phyloP scores from a whole-genome alignment of 306 rosid genomes.

The Phaseolus lunatus region DNA sequence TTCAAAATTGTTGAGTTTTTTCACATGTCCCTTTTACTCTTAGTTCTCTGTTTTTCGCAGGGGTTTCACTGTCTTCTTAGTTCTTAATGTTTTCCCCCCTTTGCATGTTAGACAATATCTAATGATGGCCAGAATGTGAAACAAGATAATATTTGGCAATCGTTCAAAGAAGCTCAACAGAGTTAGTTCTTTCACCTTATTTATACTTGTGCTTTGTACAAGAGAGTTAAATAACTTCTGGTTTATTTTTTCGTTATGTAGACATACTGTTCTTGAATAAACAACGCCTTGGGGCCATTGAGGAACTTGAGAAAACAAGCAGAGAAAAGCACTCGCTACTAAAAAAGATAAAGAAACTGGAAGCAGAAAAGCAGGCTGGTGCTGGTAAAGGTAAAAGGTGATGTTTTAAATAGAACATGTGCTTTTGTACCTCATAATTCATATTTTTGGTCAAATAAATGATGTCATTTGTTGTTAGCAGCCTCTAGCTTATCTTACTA shows the following conservation, averaged over 20 bases:
- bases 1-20: constrained; percentile 23
- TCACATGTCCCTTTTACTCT: constrained; percentile 17
- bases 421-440: constrained; percentile 24
- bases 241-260: constrained; percentile 40
- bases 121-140: constrained; percentile 50
- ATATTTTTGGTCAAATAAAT: constrained; percentile 25
- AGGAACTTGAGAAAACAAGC: constrained; percentile 63
- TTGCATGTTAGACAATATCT: constrained; percentile 49
- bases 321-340: constrained; percentile 62
- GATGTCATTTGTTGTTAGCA: constrained; percentile 19
- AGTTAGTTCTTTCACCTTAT: constrained; percentile 57
- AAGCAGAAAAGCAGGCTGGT: constrained; percentile 58
- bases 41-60: not conserved
- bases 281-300: constrained; percentile 67
- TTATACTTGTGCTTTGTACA: constrained; percentile 1
- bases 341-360: constrained; percentile 61
- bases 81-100: not conserved
- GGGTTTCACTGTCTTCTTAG: constrained; percentile 4
- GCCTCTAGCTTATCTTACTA: not conserved
- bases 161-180: constrained; percentile 86
- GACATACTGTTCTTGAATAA: constrained; percentile 76
- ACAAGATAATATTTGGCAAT: constrained; percentile 61
- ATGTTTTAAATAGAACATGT: constrained; percentile 27
- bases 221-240: constrained; percentile 34
- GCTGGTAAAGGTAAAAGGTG: constrained; percentile 69